Percentiles rank a stretch among this genome's conserved stretches.
These are phyloP conservation scores for Phragmites australis DNA, from an alignment of 176 grass and related monocot species.

Conservation along the genomic window DNA sequence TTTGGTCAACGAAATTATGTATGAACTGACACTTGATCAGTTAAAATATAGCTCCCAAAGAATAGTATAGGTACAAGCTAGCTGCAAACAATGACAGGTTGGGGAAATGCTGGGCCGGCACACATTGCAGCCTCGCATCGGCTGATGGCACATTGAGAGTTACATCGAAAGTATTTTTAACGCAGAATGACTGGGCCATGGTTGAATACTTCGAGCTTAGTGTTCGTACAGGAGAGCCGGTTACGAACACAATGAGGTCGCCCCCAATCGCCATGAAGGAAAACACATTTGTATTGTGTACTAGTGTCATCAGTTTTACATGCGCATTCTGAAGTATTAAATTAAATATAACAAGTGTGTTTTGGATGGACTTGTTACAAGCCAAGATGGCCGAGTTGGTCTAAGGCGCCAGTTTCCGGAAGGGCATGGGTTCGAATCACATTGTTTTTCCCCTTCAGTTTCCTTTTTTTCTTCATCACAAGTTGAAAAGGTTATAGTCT, in stretches of 20 bases:
- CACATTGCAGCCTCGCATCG: not conserved
- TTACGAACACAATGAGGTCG: too few relatives aligned
- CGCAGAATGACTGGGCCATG: too few relatives aligned
- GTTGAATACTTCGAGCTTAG: too few relatives aligned
- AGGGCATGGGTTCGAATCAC: slow-evolving; percentile 89
- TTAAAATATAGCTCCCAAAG: not conserved
- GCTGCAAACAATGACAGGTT: not conserved
- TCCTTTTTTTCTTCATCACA: not conserved
- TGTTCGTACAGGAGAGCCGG: too few relatives aligned
- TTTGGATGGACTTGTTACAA: not conserved
- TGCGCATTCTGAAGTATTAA: not conserved
- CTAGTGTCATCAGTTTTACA: too few relatives aligned
- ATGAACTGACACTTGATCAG: not conserved
- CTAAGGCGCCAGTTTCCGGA: slow-evolving; percentile 99
- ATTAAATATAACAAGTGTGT: too few relatives aligned
- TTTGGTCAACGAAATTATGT: not conserved
- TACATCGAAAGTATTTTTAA: too few relatives aligned
- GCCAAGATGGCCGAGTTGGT: slow-evolving; percentile 96
- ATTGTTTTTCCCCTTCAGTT: not conserved
- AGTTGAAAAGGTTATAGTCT: too few relatives aligned
- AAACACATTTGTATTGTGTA: too few relatives aligned
- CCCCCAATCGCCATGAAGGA: too few relatives aligned
- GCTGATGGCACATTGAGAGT: too few relatives aligned
- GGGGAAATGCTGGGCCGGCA: not conserved
- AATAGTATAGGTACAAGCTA: not conserved